Evolutionary conservation across 805 yeast genomes (phyloP).

Genomic region (Metschnikowia continentalis): DNA sequence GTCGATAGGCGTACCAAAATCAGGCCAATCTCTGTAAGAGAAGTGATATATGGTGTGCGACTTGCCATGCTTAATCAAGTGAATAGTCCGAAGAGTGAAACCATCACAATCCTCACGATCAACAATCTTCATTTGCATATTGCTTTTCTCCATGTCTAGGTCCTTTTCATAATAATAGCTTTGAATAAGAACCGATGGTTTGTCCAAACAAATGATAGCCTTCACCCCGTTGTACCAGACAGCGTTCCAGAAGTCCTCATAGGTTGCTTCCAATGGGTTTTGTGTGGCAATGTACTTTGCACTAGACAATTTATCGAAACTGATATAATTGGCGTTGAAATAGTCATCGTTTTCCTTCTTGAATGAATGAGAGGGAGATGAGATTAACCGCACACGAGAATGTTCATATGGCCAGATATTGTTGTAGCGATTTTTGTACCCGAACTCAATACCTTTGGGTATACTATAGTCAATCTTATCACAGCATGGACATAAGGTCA

Average conservation of each 20-base stretch:
- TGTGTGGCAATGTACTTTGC: slow-evolving; percentile 43
- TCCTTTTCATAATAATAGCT: slow-evolving; percentile 19
- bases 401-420: slow-evolving; percentile 87
- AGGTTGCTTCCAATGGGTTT: slow-evolving; percentile 39
- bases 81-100: slow-evolving; percentile 16
- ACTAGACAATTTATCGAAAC: slow-evolving; percentile 22
- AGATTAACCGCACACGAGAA: slow-evolving; percentile 62
- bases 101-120: slow-evolving; percentile 9
- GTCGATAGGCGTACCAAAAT: slow-evolving; percentile 40
- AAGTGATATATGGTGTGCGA: slow-evolving; percentile 30
- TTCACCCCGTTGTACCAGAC: slow-evolving; percentile 32
- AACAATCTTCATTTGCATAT: slow-evolving; percentile 12
- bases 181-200: slow-evolving; percentile 18
- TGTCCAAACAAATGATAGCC: slow-evolving; percentile 35
- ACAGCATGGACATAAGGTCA: slow-evolving; percentile 40
- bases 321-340: slow-evolving; percentile 43
- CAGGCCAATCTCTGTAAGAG: slow-evolving; percentile 45
- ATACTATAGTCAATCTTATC: slow-evolving; percentile 36
- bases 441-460: slow-evolving; percentile 70
- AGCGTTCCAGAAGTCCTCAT: slow-evolving; percentile 42
- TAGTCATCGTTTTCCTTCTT: slow-evolving; percentile 32
- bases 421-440: slow-evolving; percentile 78
- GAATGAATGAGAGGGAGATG: slow-evolving; percentile 16
- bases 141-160: slow-evolving; percentile 15
- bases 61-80: slow-evolving; percentile 10